phyloP scores from a whole-genome alignment of 1,284 basidiomycete species.

The Agaricales sp. region DNA sequence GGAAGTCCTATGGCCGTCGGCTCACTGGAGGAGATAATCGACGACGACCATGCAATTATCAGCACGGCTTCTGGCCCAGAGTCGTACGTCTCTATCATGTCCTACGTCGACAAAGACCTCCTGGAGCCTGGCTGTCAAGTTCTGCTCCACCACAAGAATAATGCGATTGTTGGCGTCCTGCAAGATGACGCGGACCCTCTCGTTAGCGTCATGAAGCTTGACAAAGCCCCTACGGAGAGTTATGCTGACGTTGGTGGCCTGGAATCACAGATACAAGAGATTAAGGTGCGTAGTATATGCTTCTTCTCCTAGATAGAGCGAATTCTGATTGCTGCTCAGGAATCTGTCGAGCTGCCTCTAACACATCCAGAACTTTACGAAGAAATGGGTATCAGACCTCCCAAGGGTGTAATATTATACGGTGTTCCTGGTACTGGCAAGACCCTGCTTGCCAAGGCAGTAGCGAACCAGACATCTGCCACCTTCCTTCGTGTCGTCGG shows the following conservation, averaged over 20 bases:
- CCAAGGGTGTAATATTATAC: conserved; percentile 98
- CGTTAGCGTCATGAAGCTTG: conserved; percentile 98
- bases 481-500: conserved; percentile 98
- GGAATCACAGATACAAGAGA: conserved; percentile 96
- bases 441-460: conserved; percentile 95
- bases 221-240: conserved; percentile 97
- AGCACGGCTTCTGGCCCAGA: conserved; percentile 93
- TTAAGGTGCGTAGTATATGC: conserved; percentile 59
- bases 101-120: conserved; percentile 97
- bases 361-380: conserved; percentile 99
- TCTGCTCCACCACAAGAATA: conserved; percentile 93
- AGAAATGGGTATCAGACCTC: conserved; percentile 99
- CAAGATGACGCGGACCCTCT: conserved; percentile 97
- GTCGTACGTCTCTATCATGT: conserved; percentile 98
- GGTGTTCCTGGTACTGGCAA: conserved; percentile 99
- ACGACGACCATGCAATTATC: conserved; percentile 99
- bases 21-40: conserved; percentile 97
- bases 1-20: conserved; percentile 97
- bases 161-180: conserved; percentile 91
- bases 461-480: conserved; percentile 97
- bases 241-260: conserved; percentile 98
- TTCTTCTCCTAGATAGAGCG: not conserved
- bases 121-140: conserved; percentile 96
- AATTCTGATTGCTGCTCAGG: conserved; percentile 33
- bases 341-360: conserved; percentile 96